Conservation (phyloP, 2,329 filamentous ascomycete genomes). For the Penicillium sp. region DNA sequence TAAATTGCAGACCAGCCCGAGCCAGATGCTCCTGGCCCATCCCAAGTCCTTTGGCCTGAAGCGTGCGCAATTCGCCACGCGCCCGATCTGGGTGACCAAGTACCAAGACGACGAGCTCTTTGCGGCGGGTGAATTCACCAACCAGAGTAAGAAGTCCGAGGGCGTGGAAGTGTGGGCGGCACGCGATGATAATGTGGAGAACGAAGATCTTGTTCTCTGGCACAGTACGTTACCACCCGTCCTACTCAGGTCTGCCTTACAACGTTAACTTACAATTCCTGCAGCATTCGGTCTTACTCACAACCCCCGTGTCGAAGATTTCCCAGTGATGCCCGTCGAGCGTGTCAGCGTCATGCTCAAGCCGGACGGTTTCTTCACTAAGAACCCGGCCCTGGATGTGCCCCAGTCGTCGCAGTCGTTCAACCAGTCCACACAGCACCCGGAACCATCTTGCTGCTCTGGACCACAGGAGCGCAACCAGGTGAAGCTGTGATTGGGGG, state of each 20-base stretch:
- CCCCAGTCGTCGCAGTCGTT: constrained; percentile 43
- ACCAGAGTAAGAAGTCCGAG: constrained; percentile 55
- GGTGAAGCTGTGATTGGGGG: constrained; percentile 26
- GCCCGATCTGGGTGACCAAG: constrained; percentile 58
- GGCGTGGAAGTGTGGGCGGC: constrained; percentile 56
- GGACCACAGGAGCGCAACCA: constrained; percentile 24
- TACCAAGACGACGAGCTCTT: constrained; percentile 56
- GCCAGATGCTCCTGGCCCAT: constrained; percentile 53
- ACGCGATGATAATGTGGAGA: constrained; percentile 50
- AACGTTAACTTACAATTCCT: constrained; percentile 8
- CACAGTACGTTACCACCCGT: constrained; percentile 33
- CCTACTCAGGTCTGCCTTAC: neutral
- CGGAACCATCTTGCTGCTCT: constrained; percentile 29
- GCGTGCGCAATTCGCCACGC: constrained; percentile 54
- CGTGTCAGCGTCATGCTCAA: constrained; percentile 49
- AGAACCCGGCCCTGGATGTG: constrained; percentile 53
- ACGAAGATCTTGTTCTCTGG: constrained; percentile 48
- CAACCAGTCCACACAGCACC: constrained; percentile 41
- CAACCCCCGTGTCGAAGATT: constrained; percentile 64
- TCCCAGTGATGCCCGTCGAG: constrained; percentile 68
- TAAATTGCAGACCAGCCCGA: constrained; percentile 51
- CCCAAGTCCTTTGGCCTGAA: constrained; percentile 48
- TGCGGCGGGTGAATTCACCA: constrained; percentile 54
- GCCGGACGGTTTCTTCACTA: constrained; percentile 54
- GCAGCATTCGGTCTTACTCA: constrained; percentile 60